These are phyloP conservation scores for Tephrocybe sp. DNA, from an alignment of 768 basidiomycete genomes.

Conservation along the genomic window DNA sequence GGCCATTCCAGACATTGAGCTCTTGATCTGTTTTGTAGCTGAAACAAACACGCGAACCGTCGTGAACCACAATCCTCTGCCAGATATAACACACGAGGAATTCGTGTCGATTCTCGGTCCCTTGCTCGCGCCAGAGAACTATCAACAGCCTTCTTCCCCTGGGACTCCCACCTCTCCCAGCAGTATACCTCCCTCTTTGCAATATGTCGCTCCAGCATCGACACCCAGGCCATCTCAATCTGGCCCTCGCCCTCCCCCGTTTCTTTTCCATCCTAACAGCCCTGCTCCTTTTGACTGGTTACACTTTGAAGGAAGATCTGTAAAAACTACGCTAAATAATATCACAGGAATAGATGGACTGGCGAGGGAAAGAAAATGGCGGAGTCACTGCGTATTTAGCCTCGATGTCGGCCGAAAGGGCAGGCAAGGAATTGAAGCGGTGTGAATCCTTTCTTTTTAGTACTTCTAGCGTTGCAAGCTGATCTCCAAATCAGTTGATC, in stretches of 20 bases:
- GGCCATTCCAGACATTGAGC: background rate
- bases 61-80: slow-evolving; percentile 85
- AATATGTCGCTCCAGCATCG: slow-evolving; percentile 32
- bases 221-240: slow-evolving; percentile 32
- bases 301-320: slow-evolving; percentile 79
- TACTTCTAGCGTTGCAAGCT: slow-evolving; percentile 3
- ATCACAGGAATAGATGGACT: slow-evolving; percentile 78
- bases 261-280: slow-evolving; percentile 46
- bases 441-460: slow-evolving; percentile 35
- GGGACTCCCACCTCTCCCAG: slow-evolving; percentile 25
- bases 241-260: slow-evolving; percentile 23
- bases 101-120: slow-evolving; percentile 79
- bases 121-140: slow-evolving; percentile 81
- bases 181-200: slow-evolving; percentile 32
- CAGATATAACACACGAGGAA: slow-evolving; percentile 84
- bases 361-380: slow-evolving; percentile 81
- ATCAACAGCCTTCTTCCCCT: slow-evolving; percentile 35
- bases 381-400: slow-evolving; percentile 78
- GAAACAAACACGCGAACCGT: slow-evolving; percentile 64
- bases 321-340: slow-evolving; percentile 77
- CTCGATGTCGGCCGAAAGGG: slow-evolving; percentile 73
- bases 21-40: slow-evolving; percentile 35
- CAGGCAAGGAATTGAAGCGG: slow-evolving; percentile 77
- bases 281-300: slow-evolving; percentile 86
- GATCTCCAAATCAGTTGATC: slow-evolving; percentile 52